Evolutionary conservation across 164 flowering plant species (phyloP), one percentile per base, ranked within the genome.

Genomic region (Nelumbo lutea): DNA sequence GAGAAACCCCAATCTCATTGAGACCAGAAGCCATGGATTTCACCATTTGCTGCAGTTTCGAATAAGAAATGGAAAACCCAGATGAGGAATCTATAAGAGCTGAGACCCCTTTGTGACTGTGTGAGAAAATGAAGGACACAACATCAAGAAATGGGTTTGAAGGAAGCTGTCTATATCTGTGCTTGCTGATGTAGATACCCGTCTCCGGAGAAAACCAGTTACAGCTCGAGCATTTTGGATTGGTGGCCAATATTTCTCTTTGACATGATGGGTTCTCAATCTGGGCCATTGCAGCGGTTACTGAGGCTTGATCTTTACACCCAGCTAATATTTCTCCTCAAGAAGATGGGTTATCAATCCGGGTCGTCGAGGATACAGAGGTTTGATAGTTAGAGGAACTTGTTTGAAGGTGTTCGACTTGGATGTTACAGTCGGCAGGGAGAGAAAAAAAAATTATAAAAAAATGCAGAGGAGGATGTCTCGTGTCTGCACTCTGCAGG

Each of bases 11-110:
- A 78, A 74, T 39, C 5, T 71, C 60, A 62, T 75, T 79, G 42
- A 91, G 84, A 0, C 88, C 89, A 69, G 82, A 73, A 56, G 94
- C 90, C 71, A 86, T 67, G 61, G 91, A 85, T 71, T 79, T 77
- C 55, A 90, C 88, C 67, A 84, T 52, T 6, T 78, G 70, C 2
- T 41, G 73, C 6, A 93, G 84, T 9, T 87, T 64, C 1, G 81
- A 15, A 76, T 85, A 88, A 44, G 90, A 75, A 1, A 90, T 68
- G 11, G 88, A 79, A 61, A 9, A 68, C 75, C 98, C 97, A 69
- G 93, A 70, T 47, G 80, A 59, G 55, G 89, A 82, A 75, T 93
- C 98, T n/a, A 85, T 63, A 56, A 93, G 80, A 38, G 96, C 93
- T 0, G 77, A 50, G 40, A 52, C 60, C 6, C 87, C 89, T 63